phyloP scores from a whole-genome alignment of 768 basidiomycete genomes.

The Rhizopogon vesiculosus region DNA sequence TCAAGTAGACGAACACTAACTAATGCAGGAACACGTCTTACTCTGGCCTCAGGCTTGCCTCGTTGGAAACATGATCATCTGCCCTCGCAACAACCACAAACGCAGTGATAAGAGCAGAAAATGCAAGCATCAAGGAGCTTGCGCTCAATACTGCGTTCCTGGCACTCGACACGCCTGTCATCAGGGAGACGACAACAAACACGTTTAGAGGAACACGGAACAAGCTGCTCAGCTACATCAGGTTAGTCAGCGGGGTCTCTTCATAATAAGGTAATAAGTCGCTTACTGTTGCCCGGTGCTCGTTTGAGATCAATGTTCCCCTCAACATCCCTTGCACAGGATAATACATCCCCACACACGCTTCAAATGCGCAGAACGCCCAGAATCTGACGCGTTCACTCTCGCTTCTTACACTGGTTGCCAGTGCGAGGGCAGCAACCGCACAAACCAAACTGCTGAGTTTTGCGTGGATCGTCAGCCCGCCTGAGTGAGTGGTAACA shows the following conservation, averaged over 20 bases:
- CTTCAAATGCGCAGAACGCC: slow-evolving; percentile 73
- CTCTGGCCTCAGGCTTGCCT: slow-evolving; percentile 14
- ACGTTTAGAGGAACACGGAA: slow-evolving; percentile 74
- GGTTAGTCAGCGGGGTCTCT: not conserved
- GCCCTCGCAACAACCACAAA: slow-evolving; percentile 37
- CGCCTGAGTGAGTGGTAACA: slow-evolving; percentile 26
- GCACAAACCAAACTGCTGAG: slow-evolving; percentile 62
- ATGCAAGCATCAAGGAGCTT: slow-evolving; percentile 50
- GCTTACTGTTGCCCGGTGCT: slow-evolving; percentile 69
- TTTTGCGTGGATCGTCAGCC: slow-evolving; percentile 58
- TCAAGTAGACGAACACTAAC: not conserved
- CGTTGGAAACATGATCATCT: slow-evolving; percentile 16
- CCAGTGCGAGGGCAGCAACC: slow-evolving; percentile 51
- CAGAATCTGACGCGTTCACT: slow-evolving; percentile 55
- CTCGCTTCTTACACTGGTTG: slow-evolving; percentile 38
- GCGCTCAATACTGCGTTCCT: slow-evolving; percentile 56
- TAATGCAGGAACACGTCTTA: slow-evolving; percentile 2
- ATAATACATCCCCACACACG: slow-evolving; percentile 77
- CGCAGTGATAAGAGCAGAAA: slow-evolving; percentile 57
- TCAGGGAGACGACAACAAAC: slow-evolving; percentile 64
- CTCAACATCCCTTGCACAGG: slow-evolving; percentile 74
- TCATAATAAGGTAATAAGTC: not conserved
- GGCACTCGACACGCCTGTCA: slow-evolving; percentile 66
- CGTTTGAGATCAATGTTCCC: slow-evolving; percentile 61
- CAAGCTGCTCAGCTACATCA: slow-evolving; percentile 53